phyloP scores from a whole-genome alignment of 1,139 yeast genomes.

The Fermentozyma sake region DNA sequence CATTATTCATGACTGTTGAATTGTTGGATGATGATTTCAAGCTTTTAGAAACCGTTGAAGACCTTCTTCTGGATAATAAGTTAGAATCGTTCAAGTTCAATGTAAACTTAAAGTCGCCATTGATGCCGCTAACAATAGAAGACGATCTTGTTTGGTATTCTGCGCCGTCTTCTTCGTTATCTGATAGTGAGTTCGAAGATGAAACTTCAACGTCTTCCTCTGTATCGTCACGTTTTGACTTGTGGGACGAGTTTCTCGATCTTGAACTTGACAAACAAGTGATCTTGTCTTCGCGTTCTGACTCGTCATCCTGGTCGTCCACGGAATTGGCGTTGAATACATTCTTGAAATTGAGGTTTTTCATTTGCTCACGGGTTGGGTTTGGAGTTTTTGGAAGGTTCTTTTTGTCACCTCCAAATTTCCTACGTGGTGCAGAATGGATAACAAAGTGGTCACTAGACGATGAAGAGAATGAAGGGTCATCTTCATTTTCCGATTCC shows the following conservation, averaged over 20 bases:
- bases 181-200: conserved; percentile 11
- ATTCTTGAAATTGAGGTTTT: conserved; percentile 25
- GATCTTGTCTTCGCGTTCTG: conserved; percentile 16
- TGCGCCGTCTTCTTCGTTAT: conserved; percentile 11
- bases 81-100: conserved; percentile 42
- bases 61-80: conserved; percentile 34
- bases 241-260: conserved; percentile 11
- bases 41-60: conserved; percentile 12
- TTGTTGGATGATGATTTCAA: no score
- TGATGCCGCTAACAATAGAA: conserved; percentile 37
- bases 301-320: conserved; percentile 12
- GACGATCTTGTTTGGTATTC: conserved; percentile 40
- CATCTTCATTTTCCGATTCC: conserved; percentile 13
- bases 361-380: conserved; percentile 17
- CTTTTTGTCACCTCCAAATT: conserved; percentile 4
- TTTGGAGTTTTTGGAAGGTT: conserved; percentile 26
- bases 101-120: conserved; percentile 41
- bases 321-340: conserved; percentile 23
- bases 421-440: conserved; percentile 1
- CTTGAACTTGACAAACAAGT: conserved; percentile 13
- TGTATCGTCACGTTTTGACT: conserved; percentile 5
- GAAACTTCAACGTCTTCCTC: conserved; percentile 12
- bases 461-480: conserved; percentile 9
- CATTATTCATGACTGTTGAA: no score
- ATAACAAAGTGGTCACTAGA: conserved; percentile 8